Base-by-base conservation (phyloP, 2,329 filamentous ascomycete species). In the Nigrograna mackinnonii region DNA sequence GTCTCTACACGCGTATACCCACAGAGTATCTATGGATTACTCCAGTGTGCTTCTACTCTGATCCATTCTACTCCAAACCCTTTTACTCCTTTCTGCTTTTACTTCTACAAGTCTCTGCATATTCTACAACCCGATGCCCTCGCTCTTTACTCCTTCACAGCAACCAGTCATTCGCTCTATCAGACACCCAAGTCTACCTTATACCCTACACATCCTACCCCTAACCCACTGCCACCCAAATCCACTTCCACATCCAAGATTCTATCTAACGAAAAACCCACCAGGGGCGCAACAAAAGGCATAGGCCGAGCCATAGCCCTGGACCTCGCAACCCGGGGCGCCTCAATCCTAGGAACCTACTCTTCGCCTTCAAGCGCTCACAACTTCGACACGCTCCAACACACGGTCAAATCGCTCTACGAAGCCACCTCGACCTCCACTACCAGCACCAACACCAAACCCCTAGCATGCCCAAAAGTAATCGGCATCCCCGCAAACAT, bases 301-400 rank as follows among this genome's bases (percentile, higher is more conserved):
- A 64, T 60, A 21, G 60, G 60, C 31, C 54, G 60, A 13, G 56
- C 60, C 28, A 63, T 61, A 13, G 50, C 57, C 36, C 54, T 64
- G 34, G 44, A 58, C 17, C 58, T 65, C 22, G 49, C 60, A 12
- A 52, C 49, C 26, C 60, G 62, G 30, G 62, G 62, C 19, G 50
- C 47, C 43, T 60, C 58, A 22, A 49, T 65, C 39, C 39, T 65
- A 14, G 60, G 62, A 19, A 65, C 60, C 19, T 65, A 59, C 43
- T 57, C 62, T 4, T 51, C 56, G 21, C 39, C 46, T 3, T 11
- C 52, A 34, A 54, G 52, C 26, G 55, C 56, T 2, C 51, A 56
- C 26, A 51, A 52, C 39, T 55, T 63, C 47, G 57, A 62, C 33
- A 49, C 47, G 3, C 51, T 63, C 35, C 41, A 41, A 7, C 49